Base-by-base conservation (phyloP, 306 rosid species). In the Rosa persica region DNA sequence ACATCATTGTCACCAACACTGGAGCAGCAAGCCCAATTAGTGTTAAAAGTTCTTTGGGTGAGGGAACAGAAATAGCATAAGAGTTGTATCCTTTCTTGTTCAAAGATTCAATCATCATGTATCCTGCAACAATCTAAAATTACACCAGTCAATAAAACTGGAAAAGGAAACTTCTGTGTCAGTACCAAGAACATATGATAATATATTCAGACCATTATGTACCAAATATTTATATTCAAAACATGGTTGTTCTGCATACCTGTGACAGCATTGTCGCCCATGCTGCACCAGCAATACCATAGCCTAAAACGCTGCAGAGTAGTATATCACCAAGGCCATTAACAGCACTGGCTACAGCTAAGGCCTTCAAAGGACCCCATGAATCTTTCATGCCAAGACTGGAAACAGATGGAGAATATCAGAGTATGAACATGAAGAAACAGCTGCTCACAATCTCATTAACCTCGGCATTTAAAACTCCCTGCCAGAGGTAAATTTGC, bases 331-430 rank as follows among this genome's bases (percentile, higher is more conserved):
- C 97, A 69, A 83, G 8, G 47, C 89, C 96, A 83, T 89, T 89
- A 54, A 89, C 83, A 72, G 74, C 68, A 74, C 88, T 90, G 30
- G 97, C 90, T 72, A 76, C 87, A 25, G 86, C 90, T 88, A 90
- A 87, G 73, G 96, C 91, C 90, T 88, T 93, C 78, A 89, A 76
- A 65, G 96, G 97, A 80, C 94, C 97, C 96, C 91, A 84, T 2
- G 97, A 93, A 90, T 90, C 97, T 89, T 93, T 93, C 97, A 90
- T 88, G 80, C 94, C 96, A 85, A 93, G 97, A 83, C 96, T 90
- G 71, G 78, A 61, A 71, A 71, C 61, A 76, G 19, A 70, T 67
- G 16, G 22, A 78, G n/a, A 60, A 13, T 30, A 44, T 39, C 69
- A 82, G 54, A 80, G 67, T 13, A 79, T 8, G 70, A 57, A 79